Base-by-base conservation (phyloP, 495 filamentous ascomycete genomes). In the Jackrogersella multiformis region DNA sequence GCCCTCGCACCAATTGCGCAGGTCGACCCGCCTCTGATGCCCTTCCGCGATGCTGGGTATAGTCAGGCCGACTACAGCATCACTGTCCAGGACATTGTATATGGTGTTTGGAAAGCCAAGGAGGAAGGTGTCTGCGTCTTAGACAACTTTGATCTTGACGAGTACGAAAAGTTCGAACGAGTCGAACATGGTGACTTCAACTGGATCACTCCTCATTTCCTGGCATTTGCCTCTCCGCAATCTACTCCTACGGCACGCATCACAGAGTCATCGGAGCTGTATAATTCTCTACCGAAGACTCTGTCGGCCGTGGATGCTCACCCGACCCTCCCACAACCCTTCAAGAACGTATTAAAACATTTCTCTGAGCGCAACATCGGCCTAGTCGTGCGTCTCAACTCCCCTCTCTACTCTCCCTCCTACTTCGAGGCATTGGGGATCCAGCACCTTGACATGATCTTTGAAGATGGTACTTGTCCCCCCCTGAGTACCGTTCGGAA, bases 181-280 rank as follows among this genome's bases (percentile, higher is more conserved):
- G 95, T 98, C 2, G 96, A 99, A 70, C 93, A 97, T 83, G 95
- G 95, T 58, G 95, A 99, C 78, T 99, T 99, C 89, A 99, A 99
- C 82, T 99, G 95, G 95, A 84, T 99, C 45, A 96, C 93, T 9
- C 93, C 93, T 12, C 82, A 91, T 61, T 99, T 99, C 79, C 86
- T 99, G 12, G 95, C 95, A 15, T 97, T 99, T 74, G 95, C 95
- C 13, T 97, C 94, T 12, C 95, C 95, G 8, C 94, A 98, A 73
- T 89, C 90, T 70, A 83, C 85, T 48, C 93, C 92, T 0, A 81
- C 89, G 36, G 83, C 87, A 3, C 86, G 90, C 18, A 89, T 96
- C 41, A 84, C 87, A 13, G 79, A 84, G 23, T 84, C 86, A 23
- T 90, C 92, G 0, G 89, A 92, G 15, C 83, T 87, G 60, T 96